A percentile compares a stretch with the other conserved stretches of the same genome.
These are phyloP conservation scores for Xylariaceae sp. DNA, from an alignment of 2,329 filamentous ascomycete genomes.

Conservation along the genomic window DNA sequence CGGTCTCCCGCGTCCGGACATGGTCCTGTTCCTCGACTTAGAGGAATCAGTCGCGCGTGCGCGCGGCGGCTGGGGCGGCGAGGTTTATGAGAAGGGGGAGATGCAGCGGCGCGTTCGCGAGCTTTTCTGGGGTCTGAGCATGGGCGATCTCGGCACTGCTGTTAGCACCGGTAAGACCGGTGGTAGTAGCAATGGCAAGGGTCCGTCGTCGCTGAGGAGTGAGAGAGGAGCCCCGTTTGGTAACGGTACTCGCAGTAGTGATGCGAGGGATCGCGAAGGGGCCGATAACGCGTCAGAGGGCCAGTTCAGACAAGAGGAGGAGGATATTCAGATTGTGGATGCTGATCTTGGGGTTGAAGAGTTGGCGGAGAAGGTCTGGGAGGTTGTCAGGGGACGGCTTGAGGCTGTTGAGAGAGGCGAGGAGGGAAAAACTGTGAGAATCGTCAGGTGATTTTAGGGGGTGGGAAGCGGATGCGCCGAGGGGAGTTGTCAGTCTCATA, in stretches of 20 bases:
- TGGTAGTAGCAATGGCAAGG: slow-evolving; percentile 6
- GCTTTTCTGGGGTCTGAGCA: slow-evolving; percentile 59
- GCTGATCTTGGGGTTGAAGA: slow-evolving; percentile 51
- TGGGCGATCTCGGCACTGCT: slow-evolving; percentile 39
- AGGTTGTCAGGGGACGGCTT: slow-evolving; percentile 42
- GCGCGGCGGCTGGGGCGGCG: slow-evolving; percentile 81
- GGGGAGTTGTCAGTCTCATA: no score
- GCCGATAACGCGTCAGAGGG: slow-evolving; percentile 16
- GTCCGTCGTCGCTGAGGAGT: slow-evolving; percentile 6
- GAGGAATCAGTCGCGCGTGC: slow-evolving; percentile 64
- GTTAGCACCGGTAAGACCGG: slow-evolving; percentile 10
- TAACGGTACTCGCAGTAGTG: slow-evolving; percentile 16
- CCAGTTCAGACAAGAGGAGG: slow-evolving; percentile 44
- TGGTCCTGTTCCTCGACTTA: slow-evolving; percentile 83
- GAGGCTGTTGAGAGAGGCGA: slow-evolving; percentile 47
- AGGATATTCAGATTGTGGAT: slow-evolving; percentile 51
- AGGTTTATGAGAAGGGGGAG: slow-evolving; percentile 79
- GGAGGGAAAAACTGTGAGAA: slow-evolving; percentile 42
- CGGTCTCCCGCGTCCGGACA: slow-evolving; percentile 80
- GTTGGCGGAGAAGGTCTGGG: slow-evolving; percentile 53
- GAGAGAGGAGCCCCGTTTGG: slow-evolving; percentile 9
- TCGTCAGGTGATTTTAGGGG: slow-evolving; percentile 32
- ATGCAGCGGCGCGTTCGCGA: slow-evolving; percentile 77
- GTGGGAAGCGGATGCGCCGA: no score
- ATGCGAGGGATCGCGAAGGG: slow-evolving; percentile 10